Evolutionary conservation across 192 early-diverging fungal species (phyloP), one percentile per base, ranked within the genome.

Genomic region (Coemansia sp.): DNA sequence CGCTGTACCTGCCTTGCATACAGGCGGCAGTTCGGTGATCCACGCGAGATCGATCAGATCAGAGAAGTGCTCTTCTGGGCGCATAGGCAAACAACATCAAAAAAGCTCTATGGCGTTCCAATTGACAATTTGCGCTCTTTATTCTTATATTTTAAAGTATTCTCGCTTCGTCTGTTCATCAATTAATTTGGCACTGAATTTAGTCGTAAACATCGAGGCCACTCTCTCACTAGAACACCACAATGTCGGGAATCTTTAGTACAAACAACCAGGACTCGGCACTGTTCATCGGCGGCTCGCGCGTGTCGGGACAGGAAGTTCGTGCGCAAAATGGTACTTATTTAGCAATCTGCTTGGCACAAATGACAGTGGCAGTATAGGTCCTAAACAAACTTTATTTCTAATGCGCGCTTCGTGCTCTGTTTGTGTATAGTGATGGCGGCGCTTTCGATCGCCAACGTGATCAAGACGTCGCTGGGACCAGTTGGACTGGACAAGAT

Each of bases 401-500:
- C 6, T 9, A 54, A 31, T 54, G 29, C 13, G 27, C 24, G 27
- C 3, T 31, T 54, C 42, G 27, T 53, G 51, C 78, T 74, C 66
- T 60, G 39, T 66, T 63, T 37, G 14, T 6, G 13, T 63, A 27
- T 87, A 99, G 97, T 99, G 34, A 85, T 98, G 76, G 96, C 98
- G 35, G 96, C 93, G 14, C 75, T 90, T 48, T 92, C 98, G 27
- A 95, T 99, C 72, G 93, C 96, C 65, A 99, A 99, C 74, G 96
- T 99, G 75, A 93, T 99, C 57, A 98, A 98, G 86, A 93, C 89
- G n/a, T 98, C 96, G 33, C 85, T 99, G 45, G 98, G 98, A 16
- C 98, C 98, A 34, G 98, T 99, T 62, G 98, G 98, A 17, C 87
- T 99, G 42, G 98, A 99, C 84, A 99, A 99, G 87, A 99, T 99